Conservation (phyloP, 2,329 filamentous ascomycete genomes). For the Xylariaceae sp. region DNA sequence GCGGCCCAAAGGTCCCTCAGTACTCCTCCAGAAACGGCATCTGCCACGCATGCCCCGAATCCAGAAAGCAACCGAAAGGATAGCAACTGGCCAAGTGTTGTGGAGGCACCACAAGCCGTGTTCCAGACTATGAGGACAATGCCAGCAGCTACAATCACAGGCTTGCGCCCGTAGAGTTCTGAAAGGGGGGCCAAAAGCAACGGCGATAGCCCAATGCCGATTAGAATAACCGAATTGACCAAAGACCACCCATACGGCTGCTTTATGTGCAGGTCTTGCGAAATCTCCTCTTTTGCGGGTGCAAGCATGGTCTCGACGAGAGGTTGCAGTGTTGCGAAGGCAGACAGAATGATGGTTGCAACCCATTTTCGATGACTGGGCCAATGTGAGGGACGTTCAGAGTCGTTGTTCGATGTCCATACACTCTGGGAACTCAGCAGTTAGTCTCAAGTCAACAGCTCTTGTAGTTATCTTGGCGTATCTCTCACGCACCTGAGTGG, state of each 20-base stretch:
- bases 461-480: too few species aligned
- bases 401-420: too few species aligned
- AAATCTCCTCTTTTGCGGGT: constrained; percentile 4
- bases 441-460: too few species aligned
- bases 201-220: constrained; percentile 25
- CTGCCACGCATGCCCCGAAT: constrained; percentile 11
- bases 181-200: constrained; percentile 43
- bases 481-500: too few species aligned
- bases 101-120: constrained; percentile 11
- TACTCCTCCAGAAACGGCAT: constrained; percentile 11
- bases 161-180: constrained; percentile 40
- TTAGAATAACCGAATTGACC: constrained; percentile 11
- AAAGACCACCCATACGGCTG: constrained; percentile 7
- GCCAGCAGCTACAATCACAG: constrained; percentile 2
- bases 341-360: constrained; percentile 12
- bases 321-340: constrained; percentile 12
- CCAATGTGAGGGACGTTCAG: constrained; percentile 9
- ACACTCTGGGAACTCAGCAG: too few species aligned
- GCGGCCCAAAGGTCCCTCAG: constrained; percentile 50
- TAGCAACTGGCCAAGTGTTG: constrained; percentile 7
- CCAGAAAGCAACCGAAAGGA: constrained; percentile 14
- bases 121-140: constrained; percentile 16
- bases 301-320: constrained; percentile 14
- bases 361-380: constrained; percentile 10
- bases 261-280: constrained; percentile 3